A percentile compares a stretch with the other conserved stretches of the same genome.
phyloP scores from a whole-genome alignment of 768 basidiomycete genomes.

The Boletus pseudopeckii region DNA sequence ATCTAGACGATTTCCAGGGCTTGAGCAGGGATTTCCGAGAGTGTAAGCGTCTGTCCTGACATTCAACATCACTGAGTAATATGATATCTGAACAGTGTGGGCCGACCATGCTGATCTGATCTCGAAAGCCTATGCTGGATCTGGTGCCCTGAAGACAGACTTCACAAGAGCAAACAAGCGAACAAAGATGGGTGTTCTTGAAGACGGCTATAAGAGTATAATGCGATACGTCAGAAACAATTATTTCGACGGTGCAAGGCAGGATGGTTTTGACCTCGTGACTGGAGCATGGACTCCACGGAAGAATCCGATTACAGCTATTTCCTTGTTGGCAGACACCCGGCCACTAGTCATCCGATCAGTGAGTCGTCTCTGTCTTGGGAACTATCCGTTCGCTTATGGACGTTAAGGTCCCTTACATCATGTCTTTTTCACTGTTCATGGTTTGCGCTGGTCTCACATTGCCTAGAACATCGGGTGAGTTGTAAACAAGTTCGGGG shows the following conservation, averaged over 20 bases:
- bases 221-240: conserved; percentile 94
- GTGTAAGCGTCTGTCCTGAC: conserved; percentile 48
- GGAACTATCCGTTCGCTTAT: conserved; percentile 1
- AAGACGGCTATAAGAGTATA: conserved; percentile 83
- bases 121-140: conserved; percentile 88
- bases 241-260: conserved; percentile 87
- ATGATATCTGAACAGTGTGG: conserved; percentile 66
- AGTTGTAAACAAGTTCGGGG: conserved; percentile 25
- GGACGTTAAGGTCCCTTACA: conserved; percentile 72
- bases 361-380: conserved; percentile 44
- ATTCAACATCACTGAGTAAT: neutral
- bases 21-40: conserved; percentile 85
- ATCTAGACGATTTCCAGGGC: conserved; percentile 77
- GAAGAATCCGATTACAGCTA: conserved; percentile 62
- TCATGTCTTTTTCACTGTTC: conserved; percentile 75
- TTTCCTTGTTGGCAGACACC: conserved; percentile 71
- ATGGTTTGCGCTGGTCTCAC: conserved; percentile 87
- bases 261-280: conserved; percentile 94
- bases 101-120: conserved; percentile 94
- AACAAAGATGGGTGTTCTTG: conserved; percentile 71
- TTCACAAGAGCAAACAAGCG: conserved; percentile 93
- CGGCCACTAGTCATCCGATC: conserved; percentile 82
- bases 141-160: conserved; percentile 94
- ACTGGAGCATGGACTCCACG: conserved; percentile 90
- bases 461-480: conserved; percentile 83